A percentile compares a stretch with the other conserved stretches of the same genome.
Evolutionary conservation across 2,329 filamentous ascomycete species (phyloP).

Genomic region (Amauroascus niger): DNA sequence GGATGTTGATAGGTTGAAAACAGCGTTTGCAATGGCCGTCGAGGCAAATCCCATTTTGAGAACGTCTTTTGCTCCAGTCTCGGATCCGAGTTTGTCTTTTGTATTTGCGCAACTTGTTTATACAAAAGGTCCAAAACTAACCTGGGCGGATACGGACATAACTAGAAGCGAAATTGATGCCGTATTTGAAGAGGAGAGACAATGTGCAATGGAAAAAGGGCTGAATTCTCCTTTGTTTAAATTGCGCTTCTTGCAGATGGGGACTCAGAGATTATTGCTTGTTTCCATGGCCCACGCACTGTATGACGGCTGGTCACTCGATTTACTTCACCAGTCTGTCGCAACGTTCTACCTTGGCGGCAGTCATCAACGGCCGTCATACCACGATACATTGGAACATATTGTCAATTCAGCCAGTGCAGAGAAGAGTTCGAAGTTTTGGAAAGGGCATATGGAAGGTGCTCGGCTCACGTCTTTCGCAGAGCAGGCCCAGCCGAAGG

Average conservation of each 20-base stretch:
- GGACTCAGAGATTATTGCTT: conserved; percentile 37
- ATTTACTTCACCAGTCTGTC: conserved; percentile 63
- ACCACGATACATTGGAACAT: conserved; percentile 47
- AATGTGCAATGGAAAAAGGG: conserved; percentile 14
- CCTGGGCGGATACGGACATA: conserved; percentile 27
- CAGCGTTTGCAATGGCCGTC: conserved; percentile 55
- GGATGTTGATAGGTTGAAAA: conserved; percentile 48
- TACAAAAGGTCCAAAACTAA: conserved; percentile 20
- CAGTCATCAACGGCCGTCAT: conserved; percentile 38
- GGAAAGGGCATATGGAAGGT: conserved; percentile 57
- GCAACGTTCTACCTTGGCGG: conserved; percentile 45
- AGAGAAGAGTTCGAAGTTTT: conserved; percentile 51
- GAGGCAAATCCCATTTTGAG: conserved; percentile 59
- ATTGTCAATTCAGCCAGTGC: conserved; percentile 42
- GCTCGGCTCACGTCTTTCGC: conserved; percentile 37
- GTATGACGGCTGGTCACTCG: conserved; percentile 81
- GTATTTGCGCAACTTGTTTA: conserved; percentile 50
- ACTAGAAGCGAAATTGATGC: conserved; percentile 19
- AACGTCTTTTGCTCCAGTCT: conserved; percentile 60
- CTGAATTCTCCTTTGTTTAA: conserved; percentile 24
- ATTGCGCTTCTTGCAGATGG: conserved; percentile 32
- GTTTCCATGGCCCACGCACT: conserved; percentile 76
- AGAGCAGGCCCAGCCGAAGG: conserved; percentile 17
- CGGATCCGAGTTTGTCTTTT: conserved; percentile 47
- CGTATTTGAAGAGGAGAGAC: conserved; percentile 18